phyloP scores from a whole-genome alignment of 1,284 basidiomycete species.

The Malassezia yamatoensis region DNA sequence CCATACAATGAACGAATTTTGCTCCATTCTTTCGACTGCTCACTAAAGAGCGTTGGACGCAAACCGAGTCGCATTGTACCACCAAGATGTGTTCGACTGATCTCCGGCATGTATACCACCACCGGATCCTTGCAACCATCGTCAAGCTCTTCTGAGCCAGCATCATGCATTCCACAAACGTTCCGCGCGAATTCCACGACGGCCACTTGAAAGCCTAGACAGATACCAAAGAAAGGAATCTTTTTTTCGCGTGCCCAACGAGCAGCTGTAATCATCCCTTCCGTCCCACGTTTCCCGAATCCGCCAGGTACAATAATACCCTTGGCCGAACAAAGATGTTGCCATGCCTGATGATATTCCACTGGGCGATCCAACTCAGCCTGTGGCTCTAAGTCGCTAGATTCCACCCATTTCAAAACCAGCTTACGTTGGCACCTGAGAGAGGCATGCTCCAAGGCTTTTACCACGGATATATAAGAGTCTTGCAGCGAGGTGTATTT shows the following conservation, averaged over 20 bases:
- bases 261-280: slow-evolving; percentile 94
- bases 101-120: slow-evolving; percentile 97
- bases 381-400: slow-evolving; percentile 77
- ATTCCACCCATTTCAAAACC: slow-evolving; percentile 68
- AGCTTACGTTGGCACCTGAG: slow-evolving; percentile 73
- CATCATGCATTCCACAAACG: slow-evolving; percentile 67
- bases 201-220: slow-evolving; percentile 93
- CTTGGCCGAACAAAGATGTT: slow-evolving; percentile 71
- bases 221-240: slow-evolving; percentile 90
- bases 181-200: slow-evolving; percentile 90
- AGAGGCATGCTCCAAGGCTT: slow-evolving; percentile 91
- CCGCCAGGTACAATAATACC: slow-evolving; percentile 62
- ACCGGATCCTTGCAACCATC: slow-evolving; percentile 58
- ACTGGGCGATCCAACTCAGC: slow-evolving; percentile 70
- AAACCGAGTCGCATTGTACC: slow-evolving; percentile 96
- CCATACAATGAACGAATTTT: slow-evolving; percentile 74
- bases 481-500: slow-evolving; percentile 97
- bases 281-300: slow-evolving; percentile 83
- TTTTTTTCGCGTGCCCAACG: slow-evolving; percentile 93
- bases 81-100: slow-evolving; percentile 93
- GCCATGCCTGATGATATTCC: slow-evolving; percentile 92
- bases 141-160: slow-evolving; percentile 71
- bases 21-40: slow-evolving; percentile 50
- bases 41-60: slow-evolving; percentile 79
- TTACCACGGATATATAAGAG: slow-evolving; percentile 97